A percentile compares a stretch with the other conserved stretches of the same genome.
These are phyloP conservation scores for Candida germanica DNA, from an alignment of 805 yeast species.

Conservation along the genomic window DNA sequence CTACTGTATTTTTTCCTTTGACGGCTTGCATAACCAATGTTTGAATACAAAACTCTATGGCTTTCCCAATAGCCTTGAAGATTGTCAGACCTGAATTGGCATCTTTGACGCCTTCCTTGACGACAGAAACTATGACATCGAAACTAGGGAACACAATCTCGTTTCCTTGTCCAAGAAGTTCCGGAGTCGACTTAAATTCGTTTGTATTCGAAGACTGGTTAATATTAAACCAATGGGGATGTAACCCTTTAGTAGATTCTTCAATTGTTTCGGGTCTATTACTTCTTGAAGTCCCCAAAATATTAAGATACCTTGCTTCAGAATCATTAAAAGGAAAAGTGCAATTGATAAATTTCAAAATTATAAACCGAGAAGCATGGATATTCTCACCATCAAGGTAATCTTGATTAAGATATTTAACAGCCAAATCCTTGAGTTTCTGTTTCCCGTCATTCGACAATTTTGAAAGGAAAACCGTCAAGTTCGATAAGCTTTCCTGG, in stretches of 20 bases:
- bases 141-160: conserved; percentile 56
- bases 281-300: conserved; percentile 55
- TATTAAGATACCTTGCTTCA: conserved; percentile 62
- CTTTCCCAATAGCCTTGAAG: conserved; percentile 22
- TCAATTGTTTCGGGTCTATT: conserved; percentile 74
- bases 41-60: conserved; percentile 53
- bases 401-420: conserved; percentile 26
- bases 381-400: conserved; percentile 20
- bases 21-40: conserved; percentile 66
- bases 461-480: conserved; percentile 47
- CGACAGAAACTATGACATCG: conserved; percentile 27
- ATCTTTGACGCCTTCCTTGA: conserved; percentile 13
- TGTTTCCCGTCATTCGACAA: conserved; percentile 38
- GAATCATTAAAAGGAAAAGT: conserved; percentile 66
- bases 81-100: conserved; percentile 22
- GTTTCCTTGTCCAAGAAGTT: conserved; percentile 41
- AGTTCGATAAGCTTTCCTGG: conserved; percentile 64
- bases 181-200: conserved; percentile 43
- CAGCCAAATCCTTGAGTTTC: conserved; percentile 38
- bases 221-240: conserved; percentile 76
- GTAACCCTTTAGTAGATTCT: conserved; percentile 75
- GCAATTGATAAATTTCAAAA: conserved; percentile 62
- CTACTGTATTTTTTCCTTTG: conserved; percentile 47
- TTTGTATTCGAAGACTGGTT: conserved; percentile 42
- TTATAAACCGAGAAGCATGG: conserved; percentile 57